Conservation (phyloP, 345 rosid species). For the Gossypium thurberi region DNA sequence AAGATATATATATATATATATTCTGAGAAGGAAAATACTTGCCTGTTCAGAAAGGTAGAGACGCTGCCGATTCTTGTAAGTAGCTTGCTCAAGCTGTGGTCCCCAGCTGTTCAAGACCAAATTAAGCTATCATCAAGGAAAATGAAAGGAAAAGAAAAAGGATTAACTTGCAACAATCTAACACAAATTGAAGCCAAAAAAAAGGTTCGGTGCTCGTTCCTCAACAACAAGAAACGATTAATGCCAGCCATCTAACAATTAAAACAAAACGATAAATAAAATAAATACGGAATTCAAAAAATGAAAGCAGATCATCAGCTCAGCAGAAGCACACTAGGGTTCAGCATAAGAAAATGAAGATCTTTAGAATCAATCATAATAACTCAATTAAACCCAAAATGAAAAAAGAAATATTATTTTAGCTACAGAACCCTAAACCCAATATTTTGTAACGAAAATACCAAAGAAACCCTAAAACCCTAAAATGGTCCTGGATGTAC, state of each 20-base stretch:
- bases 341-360: neutral
- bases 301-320: neutral
- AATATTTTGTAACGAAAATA: neutral
- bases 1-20: too few species aligned
- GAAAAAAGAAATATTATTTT: neutral
- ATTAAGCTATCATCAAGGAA: slow-evolving; percentile 3
- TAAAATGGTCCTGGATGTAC: slow-evolving; percentile 27
- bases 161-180: neutral
- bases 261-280: neutral
- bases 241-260: neutral
- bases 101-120: slow-evolving; percentile 55
- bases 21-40: neutral
- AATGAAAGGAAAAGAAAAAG: neutral
- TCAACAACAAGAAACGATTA: neutral
- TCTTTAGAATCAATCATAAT: neutral
- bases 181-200: neutral
- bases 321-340: neutral
- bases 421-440: neutral
- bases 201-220: neutral
- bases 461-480: slow-evolving; percentile 4
- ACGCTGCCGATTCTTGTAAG: slow-evolving; percentile 79
- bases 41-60: slow-evolving; percentile 84
- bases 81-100: slow-evolving; percentile 76
- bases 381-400: neutral
- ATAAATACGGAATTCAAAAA: neutral